Conservation (phyloP, 805 yeast species). For the Monosporozyma unispora region DNA sequence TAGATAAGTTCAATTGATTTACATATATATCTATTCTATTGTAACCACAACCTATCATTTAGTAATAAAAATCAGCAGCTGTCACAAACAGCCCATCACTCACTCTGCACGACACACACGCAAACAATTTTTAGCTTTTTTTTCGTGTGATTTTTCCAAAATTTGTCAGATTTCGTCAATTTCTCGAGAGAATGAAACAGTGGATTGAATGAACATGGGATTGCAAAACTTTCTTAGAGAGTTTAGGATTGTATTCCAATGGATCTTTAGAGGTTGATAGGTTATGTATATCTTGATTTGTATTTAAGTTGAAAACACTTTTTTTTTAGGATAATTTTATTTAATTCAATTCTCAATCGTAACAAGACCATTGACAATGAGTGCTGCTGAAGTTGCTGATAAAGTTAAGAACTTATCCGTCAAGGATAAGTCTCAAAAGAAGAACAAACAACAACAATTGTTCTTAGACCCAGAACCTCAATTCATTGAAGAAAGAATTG, state of each 20-base stretch:
- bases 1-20: too few species aligned
- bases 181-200: neutral
- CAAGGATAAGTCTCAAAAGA: conserved; percentile 31
- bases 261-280: too few species aligned
- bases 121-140: neutral
- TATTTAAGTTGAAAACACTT: neutral
- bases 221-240: too few species aligned
- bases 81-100: too few species aligned
- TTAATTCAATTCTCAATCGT: neutral
- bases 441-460: conserved; percentile 37
- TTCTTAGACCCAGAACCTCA: conserved; percentile 71
- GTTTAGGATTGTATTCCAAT: too few species aligned
- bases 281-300: too few species aligned
- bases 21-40: too few species aligned
- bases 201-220: neutral
- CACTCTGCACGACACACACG: neutral
- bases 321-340: neutral
- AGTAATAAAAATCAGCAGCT: neutral
- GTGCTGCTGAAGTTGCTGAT: conserved; percentile 27
- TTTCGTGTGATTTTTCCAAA: neutral
- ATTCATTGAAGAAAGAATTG: conserved; percentile 70
- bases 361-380: conserved; percentile 3
- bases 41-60: neutral
- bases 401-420: conserved; percentile 37
- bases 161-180: neutral